These are phyloP conservation scores for Neurospora tetrasperma DNA, from an alignment of 495 filamentous ascomycete genomes.

Conservation along the genomic window DNA sequence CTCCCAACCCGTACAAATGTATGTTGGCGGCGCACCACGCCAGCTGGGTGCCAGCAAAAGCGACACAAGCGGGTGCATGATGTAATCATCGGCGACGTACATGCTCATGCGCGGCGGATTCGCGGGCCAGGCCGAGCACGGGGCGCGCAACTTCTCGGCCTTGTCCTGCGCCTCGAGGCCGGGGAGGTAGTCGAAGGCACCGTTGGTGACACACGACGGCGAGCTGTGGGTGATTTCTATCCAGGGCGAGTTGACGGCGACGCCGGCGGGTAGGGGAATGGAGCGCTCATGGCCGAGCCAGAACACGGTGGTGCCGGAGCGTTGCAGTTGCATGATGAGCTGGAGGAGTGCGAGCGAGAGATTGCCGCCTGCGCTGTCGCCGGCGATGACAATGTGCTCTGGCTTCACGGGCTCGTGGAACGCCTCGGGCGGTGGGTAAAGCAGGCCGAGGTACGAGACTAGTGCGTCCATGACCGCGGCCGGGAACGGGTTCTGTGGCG, in stretches of 20 bases:
- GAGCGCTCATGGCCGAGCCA: constrained; percentile 51
- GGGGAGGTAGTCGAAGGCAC: constrained; percentile 66
- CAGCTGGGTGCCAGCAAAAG: constrained; percentile 57
- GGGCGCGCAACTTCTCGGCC: constrained; percentile 30
- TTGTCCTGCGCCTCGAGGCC: constrained; percentile 25
- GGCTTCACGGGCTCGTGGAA: constrained; percentile 60
- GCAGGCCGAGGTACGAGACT: constrained; percentile 68
- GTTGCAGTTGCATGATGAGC: constrained; percentile 60
- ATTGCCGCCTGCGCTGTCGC: constrained; percentile 85
- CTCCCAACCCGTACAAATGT: constrained; percentile 69
- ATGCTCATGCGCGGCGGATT: constrained; percentile 58
- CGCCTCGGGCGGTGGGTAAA: constrained; percentile 67
- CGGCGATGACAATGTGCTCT: constrained; percentile 63
- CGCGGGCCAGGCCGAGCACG: constrained; percentile 61
- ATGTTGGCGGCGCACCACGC: constrained; percentile 60
- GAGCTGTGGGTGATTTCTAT: constrained; percentile 63
- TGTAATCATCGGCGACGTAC: constrained; percentile 51
- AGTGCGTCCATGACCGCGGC: constrained; percentile 76
- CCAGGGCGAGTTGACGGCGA: constrained; percentile 62
- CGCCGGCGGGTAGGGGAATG: constrained; percentile 60
- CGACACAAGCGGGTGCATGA: constrained; percentile 67
- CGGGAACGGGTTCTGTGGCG: constrained; percentile 78
- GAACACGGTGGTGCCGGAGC: constrained; percentile 36
- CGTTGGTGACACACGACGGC: constrained; percentile 56
- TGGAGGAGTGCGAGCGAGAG: constrained; percentile 63